Evolutionary conservation across 139 green algal species (phyloP).

Genomic region (Tetraselmis chui): DNA sequence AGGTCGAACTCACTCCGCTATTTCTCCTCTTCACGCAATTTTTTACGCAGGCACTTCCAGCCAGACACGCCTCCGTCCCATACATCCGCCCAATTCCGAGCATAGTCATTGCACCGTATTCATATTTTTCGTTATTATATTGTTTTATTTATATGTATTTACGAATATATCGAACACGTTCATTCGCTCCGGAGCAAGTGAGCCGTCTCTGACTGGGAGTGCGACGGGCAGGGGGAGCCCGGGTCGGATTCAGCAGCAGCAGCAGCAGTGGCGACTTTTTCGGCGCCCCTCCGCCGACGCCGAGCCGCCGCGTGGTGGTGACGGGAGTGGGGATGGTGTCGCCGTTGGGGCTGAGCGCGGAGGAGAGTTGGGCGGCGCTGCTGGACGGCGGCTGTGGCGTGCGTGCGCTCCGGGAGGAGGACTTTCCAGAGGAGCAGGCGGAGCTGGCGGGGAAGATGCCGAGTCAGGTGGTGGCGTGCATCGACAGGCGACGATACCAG

Average conservation of each 20-base stretch:
- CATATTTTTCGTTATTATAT: no score
- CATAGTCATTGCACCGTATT: no score
- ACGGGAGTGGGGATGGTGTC: conserved; percentile 83
- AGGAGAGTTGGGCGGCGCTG: conserved; percentile 54
- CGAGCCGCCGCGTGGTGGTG: conserved; percentile 61
- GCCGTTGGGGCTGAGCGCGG: conserved; percentile 66
- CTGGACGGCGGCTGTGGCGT: conserved; percentile 56
- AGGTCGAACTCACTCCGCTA: no score
- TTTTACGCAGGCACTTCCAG: no score
- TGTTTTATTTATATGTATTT: no score
- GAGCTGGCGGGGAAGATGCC: not conserved
- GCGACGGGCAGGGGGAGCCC: no score
- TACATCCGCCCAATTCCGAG: no score
- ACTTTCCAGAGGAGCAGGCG: conserved; percentile 58
- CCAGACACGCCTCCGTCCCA: no score
- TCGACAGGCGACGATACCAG: not conserved
- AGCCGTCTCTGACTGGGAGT: no score
- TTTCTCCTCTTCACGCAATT: no score
- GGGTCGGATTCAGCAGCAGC: not conserved
- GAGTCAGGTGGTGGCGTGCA: not conserved
- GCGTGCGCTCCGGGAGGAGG: conserved; percentile 37
- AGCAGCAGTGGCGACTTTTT: conserved; percentile 22
- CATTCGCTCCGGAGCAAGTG: no score
- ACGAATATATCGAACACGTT: no score
- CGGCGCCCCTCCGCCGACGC: conserved; percentile 1